Evolutionary conservation across 441 rosid genomes (phyloP), one percentile per base, ranked within the genome.

Genomic region (Pelargonium australe): DNA sequence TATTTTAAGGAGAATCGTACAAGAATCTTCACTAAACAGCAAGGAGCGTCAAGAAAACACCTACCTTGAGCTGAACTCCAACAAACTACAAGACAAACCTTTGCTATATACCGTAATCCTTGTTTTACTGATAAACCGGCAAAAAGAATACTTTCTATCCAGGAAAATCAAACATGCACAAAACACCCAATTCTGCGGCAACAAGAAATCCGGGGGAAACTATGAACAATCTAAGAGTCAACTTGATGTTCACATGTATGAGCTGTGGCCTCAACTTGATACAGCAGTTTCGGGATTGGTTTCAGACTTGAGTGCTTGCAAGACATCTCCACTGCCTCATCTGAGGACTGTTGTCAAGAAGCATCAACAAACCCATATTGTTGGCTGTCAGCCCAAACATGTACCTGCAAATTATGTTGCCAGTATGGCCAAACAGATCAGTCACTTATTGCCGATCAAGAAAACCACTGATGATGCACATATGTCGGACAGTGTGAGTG

Each of bases 291-390:
- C 1, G 64, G 65, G 58, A 63, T 64, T 64, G 16, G 67, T 73
- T 79, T 86, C 84, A 87, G 73, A 86, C 80, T 83, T 87, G 92
- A 0, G 86, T 82, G 60, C 93, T 95, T 69, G 88, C 71, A 37
- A 95, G 89, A 76, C 94, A 95, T 85, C 94, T 87, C 95, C 89
- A 85, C 67, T 80, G 96, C 85, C 86, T 83, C 74, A 76, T 75
- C 34, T 79, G 80, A 44, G 96, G 88, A 60, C 85, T 81, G 83
- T 82, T 92, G 72, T 95, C 97, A 60, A 95, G 74, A 53, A 92
- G 87, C 86, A 92, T 77, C 66, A 84, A 81, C 85, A 95, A 81
- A 67, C 99, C 99, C 23, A 71, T 79, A 68, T 82, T 85, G 80
- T 73, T 81, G 63, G 89, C 78, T 66, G 90, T 80, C 61, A 86